These are phyloP conservation scores for Xylariaceae sp. DNA, from an alignment of 2,329 filamentous ascomycete genomes.

Conservation along the genomic window DNA sequence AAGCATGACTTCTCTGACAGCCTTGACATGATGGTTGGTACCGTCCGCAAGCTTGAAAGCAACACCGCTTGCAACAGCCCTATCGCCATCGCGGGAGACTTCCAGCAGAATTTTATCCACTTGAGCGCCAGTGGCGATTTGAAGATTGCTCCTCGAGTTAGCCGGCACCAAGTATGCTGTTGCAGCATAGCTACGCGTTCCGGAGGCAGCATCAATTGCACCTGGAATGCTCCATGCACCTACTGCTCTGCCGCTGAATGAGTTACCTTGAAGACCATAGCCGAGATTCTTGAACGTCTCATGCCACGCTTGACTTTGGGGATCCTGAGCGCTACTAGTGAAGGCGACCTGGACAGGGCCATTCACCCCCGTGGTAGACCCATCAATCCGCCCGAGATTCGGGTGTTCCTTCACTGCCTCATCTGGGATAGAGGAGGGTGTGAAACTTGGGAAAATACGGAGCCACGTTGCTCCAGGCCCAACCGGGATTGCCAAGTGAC, in stretches of 20 bases:
- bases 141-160: constrained; percentile 27
- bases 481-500: too few species aligned
- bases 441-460: too few species aligned
- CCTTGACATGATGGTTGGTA: not conserved
- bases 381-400: too few species aligned
- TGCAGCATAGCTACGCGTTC: constrained; percentile 33
- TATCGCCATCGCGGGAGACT: not conserved
- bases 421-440: too few species aligned
- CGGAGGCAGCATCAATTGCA: constrained; percentile 23
- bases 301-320: too few species aligned
- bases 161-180: constrained; percentile 27
- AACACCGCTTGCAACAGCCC: not conserved
- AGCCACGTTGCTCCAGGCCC: too few species aligned
- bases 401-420: too few species aligned
- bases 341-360: too few species aligned
- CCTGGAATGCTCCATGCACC: constrained; percentile 34
- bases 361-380: too few species aligned
- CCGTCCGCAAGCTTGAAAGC: not conserved
- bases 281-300: too few species aligned
- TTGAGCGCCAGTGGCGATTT: not conserved
- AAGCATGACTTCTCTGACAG: constrained; percentile 29
- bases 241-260: constrained; percentile 33
- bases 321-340: too few species aligned
- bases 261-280: too few species aligned
- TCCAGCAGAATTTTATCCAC: not conserved